Percentiles rank a stretch among this genome's conserved stretches.
Conservation (phyloP, 1,284 basidiomycete species). For the Cerrena zonata region DNA sequence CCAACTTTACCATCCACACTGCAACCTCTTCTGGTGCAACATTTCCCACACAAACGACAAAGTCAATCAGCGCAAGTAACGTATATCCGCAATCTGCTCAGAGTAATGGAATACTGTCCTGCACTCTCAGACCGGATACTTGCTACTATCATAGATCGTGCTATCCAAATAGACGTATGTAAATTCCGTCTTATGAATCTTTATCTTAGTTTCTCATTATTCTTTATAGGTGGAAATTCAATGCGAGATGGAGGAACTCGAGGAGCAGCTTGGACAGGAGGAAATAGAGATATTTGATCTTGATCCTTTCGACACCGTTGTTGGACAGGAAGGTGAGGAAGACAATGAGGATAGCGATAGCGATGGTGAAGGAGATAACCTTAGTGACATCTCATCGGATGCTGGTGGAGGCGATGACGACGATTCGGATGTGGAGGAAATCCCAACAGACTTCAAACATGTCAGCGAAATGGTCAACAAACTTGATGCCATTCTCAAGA, state of each 20-base stretch:
- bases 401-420: conserved; percentile 53
- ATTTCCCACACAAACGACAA: conserved; percentile 93
- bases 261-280: conserved; percentile 60
- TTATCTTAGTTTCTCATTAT: conserved; percentile 9
- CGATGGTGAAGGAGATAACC: conserved; percentile 40
- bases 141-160: conserved; percentile 81
- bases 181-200: background rate
- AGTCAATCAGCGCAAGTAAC: conserved; percentile 76
- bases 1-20: conserved; percentile 85
- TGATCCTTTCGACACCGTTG: conserved; percentile 78
- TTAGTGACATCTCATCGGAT: conserved; percentile 67
- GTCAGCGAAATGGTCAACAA: conserved; percentile 86
- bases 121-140: conserved; percentile 84
- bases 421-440: conserved; percentile 33
- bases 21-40: conserved; percentile 74
- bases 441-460: conserved; percentile 53
- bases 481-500: conserved; percentile 81
- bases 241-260: conserved; percentile 88
- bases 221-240: conserved; percentile 84
- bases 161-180: conserved; percentile 90
- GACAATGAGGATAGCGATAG: conserved; percentile 53
- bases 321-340: conserved; percentile 66
- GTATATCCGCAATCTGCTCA: conserved; percentile 87
- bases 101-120: conserved; percentile 83
- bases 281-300: conserved; percentile 65